Evolutionary conservation across 2,329 filamentous ascomycete genomes (phyloP).

Genomic region (Cercospora brassicicola): DNA sequence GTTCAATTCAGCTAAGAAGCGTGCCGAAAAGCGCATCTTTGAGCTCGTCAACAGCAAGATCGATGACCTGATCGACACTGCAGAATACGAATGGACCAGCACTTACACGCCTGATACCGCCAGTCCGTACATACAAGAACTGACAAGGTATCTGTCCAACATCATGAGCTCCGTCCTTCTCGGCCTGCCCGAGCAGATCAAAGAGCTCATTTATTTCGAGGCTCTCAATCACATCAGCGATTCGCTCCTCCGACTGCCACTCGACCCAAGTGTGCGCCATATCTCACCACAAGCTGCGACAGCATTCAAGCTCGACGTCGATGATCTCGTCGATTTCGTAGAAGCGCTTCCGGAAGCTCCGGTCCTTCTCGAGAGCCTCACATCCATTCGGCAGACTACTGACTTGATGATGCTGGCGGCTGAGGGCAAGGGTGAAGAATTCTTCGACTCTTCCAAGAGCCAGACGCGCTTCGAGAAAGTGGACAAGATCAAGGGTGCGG

Average conservation of each 20-base stretch:
- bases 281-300: constrained; percentile 86
- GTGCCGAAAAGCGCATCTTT: constrained; percentile 94
- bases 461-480: constrained; percentile 95
- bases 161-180: constrained; percentile 96
- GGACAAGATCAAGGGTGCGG: constrained; percentile 83
- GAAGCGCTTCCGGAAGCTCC: constrained; percentile 74
- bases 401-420: constrained; percentile 68
- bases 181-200: constrained; percentile 91
- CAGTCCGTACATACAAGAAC: constrained; percentile 90
- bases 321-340: constrained; percentile 83
- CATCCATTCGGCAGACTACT: constrained; percentile 91
- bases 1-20: constrained; percentile 89
- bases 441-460: constrained; percentile 84
- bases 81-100: constrained; percentile 89
- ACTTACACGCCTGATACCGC: constrained; percentile 67
- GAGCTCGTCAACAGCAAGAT: constrained; percentile 99
- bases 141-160: constrained; percentile 88
- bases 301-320: constrained; percentile 77
- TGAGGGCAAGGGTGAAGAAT: constrained; percentile 86
- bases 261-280: constrained; percentile 74
- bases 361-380: constrained; percentile 84
- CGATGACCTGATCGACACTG: constrained; percentile 92
- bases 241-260: constrained; percentile 57
- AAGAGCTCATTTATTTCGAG: constrained; percentile 97
- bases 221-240: constrained; percentile 86